Conservation (phyloP, 108 stramenopile genomes). For the Epithemia pelagica region DNA sequence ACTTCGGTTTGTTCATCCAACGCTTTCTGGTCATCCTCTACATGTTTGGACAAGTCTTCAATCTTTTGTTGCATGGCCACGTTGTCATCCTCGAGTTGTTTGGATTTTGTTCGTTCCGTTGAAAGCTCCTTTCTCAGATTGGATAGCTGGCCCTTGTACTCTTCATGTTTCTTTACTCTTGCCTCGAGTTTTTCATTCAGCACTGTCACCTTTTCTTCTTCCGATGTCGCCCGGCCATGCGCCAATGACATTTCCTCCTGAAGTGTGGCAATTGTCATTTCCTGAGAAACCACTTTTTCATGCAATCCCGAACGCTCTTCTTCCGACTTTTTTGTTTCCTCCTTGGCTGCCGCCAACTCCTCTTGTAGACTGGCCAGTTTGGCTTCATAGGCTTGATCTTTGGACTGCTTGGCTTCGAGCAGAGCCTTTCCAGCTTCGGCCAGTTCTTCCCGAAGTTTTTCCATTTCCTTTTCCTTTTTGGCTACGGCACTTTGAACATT, state of each 20-base stretch:
- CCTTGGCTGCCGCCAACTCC: constrained; percentile 21
- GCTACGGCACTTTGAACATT: not conserved
- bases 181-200: constrained; percentile 23
- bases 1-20: constrained; percentile 9
- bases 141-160: constrained; percentile 16
- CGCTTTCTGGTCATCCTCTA: not conserved
- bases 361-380: constrained; percentile 18
- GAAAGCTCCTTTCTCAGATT: constrained; percentile 20
- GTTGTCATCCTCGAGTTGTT: constrained; percentile 16
- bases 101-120: constrained; percentile 12
- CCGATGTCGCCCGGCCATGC: constrained; percentile 15
- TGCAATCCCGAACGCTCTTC: not conserved
- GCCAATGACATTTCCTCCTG: not conserved
- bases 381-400: constrained; percentile 23
- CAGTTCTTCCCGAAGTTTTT: constrained; percentile 1
- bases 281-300: constrained; percentile 1
- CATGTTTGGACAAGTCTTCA: not conserved
- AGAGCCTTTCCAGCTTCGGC: constrained; percentile 10
- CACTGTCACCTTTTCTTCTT: constrained; percentile 8
- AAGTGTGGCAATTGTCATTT: not conserved
- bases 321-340: not conserved
- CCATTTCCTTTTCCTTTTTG: constrained; percentile 7
- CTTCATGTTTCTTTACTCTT: constrained; percentile 16
- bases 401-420: constrained; percentile 9
- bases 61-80: constrained; percentile 8